A percentile compares a stretch with the other conserved stretches of the same genome.
Evolutionary conservation across 192 early-diverging fungal genomes (phyloP).

Genomic region (Backusella australiensis): DNA sequence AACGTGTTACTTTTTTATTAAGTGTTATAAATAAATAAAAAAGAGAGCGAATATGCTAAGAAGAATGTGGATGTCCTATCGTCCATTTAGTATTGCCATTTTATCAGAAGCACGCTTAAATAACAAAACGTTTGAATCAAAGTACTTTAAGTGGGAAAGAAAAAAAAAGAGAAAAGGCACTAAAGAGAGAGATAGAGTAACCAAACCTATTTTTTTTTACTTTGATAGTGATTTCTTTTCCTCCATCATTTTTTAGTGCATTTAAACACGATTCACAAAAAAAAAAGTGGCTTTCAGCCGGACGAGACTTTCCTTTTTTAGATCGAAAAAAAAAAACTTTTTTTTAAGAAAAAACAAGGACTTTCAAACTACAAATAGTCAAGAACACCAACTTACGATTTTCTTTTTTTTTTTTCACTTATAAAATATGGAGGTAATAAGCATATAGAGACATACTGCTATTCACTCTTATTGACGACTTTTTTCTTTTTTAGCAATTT

Average conservation of each 20-base stretch:
- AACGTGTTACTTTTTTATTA: background rate
- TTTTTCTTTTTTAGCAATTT: conserved; percentile 25
- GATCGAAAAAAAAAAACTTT: background rate
- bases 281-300: conserved; percentile 1
- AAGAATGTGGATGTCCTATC: background rate
- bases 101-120: background rate
- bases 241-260: too few species aligned
- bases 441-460: background rate
- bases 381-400: background rate
- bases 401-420: background rate
- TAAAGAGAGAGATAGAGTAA: background rate
- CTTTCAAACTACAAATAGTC: conserved; percentile 3
- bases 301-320: conserved; percentile 2
- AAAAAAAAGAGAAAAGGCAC: background rate
- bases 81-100: background rate
- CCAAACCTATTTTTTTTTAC: background rate
- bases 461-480: background rate
- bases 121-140: background rate
- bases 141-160: background rate
- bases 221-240: background rate
- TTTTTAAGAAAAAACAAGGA: background rate
- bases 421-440: background rate
- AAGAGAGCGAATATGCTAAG: background rate
- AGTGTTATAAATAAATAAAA: background rate
- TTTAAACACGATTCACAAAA: background rate